Evolutionary conservation across 768 basidiomycete genomes (phyloP).

Genomic region (Trametes meyenii): DNA sequence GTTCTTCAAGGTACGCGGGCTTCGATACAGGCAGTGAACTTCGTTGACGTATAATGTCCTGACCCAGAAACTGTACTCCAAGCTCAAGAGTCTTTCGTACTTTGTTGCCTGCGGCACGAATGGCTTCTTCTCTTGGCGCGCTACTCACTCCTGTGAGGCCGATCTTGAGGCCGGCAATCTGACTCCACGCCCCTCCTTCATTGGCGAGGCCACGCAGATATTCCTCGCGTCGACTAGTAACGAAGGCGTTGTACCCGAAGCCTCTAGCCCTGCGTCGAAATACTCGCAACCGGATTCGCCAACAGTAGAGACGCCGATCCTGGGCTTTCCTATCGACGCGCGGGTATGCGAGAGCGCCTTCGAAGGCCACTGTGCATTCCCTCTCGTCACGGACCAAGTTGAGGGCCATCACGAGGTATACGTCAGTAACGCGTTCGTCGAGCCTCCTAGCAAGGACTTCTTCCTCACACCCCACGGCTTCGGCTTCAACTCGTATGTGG

Average conservation of each 20-base stretch:
- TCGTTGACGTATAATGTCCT: too few relatives aligned
- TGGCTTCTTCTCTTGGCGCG: background rate
- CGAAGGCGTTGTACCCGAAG: background rate
- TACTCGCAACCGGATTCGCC: conserved; percentile 13
- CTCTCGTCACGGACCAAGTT: background rate
- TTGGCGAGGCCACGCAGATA: background rate
- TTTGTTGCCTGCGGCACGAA: too few relatives aligned
- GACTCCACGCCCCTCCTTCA: background rate
- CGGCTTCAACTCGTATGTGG: background rate
- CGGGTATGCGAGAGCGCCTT: background rate
- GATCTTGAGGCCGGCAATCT: background rate
- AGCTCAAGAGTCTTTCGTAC: too few relatives aligned
- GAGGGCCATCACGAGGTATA: background rate
- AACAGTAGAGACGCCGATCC: background rate
- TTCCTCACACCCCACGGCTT: background rate
- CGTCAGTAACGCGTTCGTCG: background rate
- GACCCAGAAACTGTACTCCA: too few relatives aligned
- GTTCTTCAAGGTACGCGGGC: too few relatives aligned
- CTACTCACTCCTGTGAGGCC: background rate
- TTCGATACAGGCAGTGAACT: too few relatives aligned
- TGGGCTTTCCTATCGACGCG: background rate
- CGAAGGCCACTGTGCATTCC: background rate
- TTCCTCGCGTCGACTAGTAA: background rate
- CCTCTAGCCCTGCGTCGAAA: background rate
- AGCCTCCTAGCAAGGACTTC: background rate